phyloP scores from a whole-genome alignment of 2,329 filamentous ascomycete genomes.

The Aspergillus persii region DNA sequence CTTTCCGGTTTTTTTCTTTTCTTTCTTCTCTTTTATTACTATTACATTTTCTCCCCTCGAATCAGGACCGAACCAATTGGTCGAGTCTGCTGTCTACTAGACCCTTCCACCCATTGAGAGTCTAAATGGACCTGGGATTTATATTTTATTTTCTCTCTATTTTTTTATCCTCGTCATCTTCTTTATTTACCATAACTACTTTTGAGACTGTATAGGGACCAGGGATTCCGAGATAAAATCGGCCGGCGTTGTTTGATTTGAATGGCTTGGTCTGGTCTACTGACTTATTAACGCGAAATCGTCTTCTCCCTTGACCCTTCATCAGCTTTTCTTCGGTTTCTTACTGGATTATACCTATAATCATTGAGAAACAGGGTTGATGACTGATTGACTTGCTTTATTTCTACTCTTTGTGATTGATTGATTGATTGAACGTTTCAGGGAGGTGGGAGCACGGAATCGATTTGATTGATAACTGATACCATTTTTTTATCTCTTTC shows the following conservation, averaged over 20 bases:
- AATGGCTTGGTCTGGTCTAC: neutral
- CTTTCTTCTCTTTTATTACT: conserved; percentile 4
- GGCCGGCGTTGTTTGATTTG: conserved; percentile 23
- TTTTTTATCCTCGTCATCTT: conserved; percentile 6
- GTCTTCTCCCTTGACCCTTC: conserved; percentile 2
- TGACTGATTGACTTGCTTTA: conserved; percentile 12
- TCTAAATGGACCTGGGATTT: neutral
- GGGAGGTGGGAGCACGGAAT: conserved; percentile 7
- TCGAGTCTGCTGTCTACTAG: neutral
- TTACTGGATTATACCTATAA: conserved; percentile 16
- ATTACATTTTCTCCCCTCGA: neutral
- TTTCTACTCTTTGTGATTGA: neutral
- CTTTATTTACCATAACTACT: conserved; percentile 11
- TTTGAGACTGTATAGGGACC: conserved; percentile 25
- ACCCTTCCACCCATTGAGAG: neutral
- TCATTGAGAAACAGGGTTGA: conserved; percentile 23
- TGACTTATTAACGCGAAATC: neutral
- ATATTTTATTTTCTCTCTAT: conserved; percentile 7
- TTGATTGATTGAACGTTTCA: neutral
- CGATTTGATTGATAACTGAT: neutral
- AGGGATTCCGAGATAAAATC: conserved; percentile 22
- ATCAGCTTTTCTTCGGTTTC: conserved; percentile 17
- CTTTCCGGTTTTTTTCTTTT: conserved; percentile 4
- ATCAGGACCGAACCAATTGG: neutral
- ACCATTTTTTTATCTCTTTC: neutral